phyloP scores from a whole-genome alignment of 2,329 filamentous ascomycete species.

The Magnaporthiopsis rhizophila region DNA sequence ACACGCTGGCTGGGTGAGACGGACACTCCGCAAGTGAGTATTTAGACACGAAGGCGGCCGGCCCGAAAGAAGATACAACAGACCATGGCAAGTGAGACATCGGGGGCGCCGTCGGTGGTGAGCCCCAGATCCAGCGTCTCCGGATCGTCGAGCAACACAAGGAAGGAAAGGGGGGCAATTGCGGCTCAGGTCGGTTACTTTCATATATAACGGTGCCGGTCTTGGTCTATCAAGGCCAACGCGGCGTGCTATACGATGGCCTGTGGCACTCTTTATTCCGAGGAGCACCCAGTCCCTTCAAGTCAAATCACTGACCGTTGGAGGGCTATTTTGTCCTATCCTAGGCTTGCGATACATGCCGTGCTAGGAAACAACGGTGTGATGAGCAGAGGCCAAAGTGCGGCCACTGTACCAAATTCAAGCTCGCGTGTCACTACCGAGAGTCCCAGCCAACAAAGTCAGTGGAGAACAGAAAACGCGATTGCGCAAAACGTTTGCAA shows the following conservation, averaged over 20 bases:
- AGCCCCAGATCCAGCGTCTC: conserved; percentile 6
- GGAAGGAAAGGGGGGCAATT: conserved; percentile 38
- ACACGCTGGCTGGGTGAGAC: not conserved
- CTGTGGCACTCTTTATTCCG: not conserved
- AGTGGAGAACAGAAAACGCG: conserved; percentile 22
- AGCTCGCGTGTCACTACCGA: conserved; percentile 51
- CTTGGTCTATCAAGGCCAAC: not conserved
- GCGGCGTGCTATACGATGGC: not conserved
- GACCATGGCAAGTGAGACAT: conserved; percentile 6
- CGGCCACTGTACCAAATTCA: conserved; percentile 47
- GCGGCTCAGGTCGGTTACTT: conserved; percentile 32
- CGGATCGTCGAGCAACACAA: conserved; percentile 16
- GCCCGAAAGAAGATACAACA: not conserved
- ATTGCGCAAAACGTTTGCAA: not conserved
- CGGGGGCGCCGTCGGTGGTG: not conserved
- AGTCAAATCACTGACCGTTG: not conserved
- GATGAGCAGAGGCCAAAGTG: conserved; percentile 56
- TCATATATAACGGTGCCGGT: no score
- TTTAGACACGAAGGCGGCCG: not conserved
- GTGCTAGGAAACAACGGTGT: conserved; percentile 55
- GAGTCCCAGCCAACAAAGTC: conserved; percentile 57
- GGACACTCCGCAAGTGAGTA: not conserved
- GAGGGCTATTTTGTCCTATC: not conserved
- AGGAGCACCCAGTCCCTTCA: not conserved
- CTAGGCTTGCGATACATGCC: conserved; percentile 52